Evolutionary conservation across 495 filamentous ascomycete genomes (phyloP), one percentile per base, ranked within the genome.

Genomic region (Lineolata rhizophorae): DNA sequence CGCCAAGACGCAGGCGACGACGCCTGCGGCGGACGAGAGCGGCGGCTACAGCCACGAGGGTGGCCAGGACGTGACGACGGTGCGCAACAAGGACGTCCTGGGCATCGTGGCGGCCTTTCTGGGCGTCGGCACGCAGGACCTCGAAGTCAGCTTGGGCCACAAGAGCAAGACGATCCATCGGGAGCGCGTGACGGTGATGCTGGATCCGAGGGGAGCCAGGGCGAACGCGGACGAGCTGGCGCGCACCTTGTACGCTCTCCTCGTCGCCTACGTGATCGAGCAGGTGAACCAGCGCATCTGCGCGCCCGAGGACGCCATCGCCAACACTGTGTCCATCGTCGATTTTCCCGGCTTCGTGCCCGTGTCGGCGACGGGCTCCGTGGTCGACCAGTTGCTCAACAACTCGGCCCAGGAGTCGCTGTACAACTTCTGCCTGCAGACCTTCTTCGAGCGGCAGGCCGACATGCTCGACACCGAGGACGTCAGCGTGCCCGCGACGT

Each of bases 341-440:
- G 87, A 97, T 48, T 97, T 97, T 52, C 87, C 87, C 0, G 87
- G 87, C 16, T 97, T 95, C 49, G 66, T 84, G 29, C 80, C 85
- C 44, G 64, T 72, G 21, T 61, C 70, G 18, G 64, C 82, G 0
- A 94, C 85, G 2, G 74, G 76, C 5, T 92, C 80, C 3, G 67
- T 70, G 1, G 61, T 97, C 12, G 87, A 97, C 41, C 87, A 95
- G 50, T 67, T 97, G 3, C 71, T 97, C 9, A 90, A 73, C 57
- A 97, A 97, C 50, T 79, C 84, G 2, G 87, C 87, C 3, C 78
- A 70, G 5, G 87, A 97, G 53, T 76, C 71, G 0, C 55, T 94
- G 10, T 92, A 92, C 59, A 80, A 93, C 46, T 76, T 91, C 42
- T 84, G 80, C 24, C 64, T 94, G 22, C 83, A 91, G 44, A 87